These are phyloP conservation scores for Cercophora sp. DNA, from an alignment of 495 filamentous ascomycete genomes.

Conservation along the genomic window DNA sequence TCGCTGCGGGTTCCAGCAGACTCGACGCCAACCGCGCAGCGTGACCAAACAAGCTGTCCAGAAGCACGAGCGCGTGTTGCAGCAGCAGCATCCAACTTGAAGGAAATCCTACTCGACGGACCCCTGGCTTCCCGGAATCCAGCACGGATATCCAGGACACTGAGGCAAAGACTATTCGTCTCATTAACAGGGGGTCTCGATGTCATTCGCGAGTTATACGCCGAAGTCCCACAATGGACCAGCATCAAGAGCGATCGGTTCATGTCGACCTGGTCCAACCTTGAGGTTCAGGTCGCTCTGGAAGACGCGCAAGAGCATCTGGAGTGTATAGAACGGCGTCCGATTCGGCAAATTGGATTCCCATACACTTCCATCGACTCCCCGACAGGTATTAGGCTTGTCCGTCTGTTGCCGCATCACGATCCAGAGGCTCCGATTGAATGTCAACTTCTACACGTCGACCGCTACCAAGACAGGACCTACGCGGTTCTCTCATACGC, in stretches of 20 bases:
- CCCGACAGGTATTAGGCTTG: background rate
- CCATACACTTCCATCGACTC: background rate
- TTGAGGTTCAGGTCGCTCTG: background rate
- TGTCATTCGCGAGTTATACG: background rate
- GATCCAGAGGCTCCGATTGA: background rate
- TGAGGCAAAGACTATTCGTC: background rate
- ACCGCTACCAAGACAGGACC: background rate
- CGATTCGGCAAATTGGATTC: background rate
- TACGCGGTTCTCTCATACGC: background rate
- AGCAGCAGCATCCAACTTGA: background rate
- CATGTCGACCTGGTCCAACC: background rate
- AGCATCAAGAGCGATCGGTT: background rate
- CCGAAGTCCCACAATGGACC: background rate
- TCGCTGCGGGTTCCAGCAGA: background rate
- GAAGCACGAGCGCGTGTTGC: background rate
- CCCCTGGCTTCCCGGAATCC: background rate
- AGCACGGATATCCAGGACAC: background rate
- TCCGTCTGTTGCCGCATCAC: background rate
- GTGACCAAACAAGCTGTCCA: background rate
- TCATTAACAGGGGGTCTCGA: background rate
- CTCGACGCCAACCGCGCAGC: background rate
- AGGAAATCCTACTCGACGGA: background rate
- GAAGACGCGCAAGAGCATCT: background rate
- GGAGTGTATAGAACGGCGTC: background rate
- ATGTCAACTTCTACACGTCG: background rate